These are phyloP conservation scores for Brassica nigra DNA, from an alignment of 345 rosid genomes.

Conservation along the genomic window DNA sequence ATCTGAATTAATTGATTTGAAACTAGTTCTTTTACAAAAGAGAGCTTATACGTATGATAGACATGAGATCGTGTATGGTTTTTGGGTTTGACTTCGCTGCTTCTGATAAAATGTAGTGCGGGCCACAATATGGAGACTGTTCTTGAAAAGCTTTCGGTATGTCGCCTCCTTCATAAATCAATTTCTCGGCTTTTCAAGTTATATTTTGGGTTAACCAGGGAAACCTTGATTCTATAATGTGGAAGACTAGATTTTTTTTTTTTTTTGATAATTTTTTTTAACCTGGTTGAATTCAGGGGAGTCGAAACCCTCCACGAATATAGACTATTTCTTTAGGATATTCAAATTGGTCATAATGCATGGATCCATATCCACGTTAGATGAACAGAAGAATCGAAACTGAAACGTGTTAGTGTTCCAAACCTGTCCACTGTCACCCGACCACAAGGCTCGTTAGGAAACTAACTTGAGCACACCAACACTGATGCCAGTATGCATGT, in stretches of 20 bases:
- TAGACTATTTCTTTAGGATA: no score
- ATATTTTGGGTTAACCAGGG: conserved; percentile 49
- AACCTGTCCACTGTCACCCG: no score
- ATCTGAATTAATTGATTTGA: not conserved
- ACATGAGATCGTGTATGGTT: not conserved
- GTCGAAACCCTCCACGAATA: no score
- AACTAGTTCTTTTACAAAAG: not conserved
- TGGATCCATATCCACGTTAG: no score
- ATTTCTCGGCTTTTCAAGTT: conserved; percentile 8
- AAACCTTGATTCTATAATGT: conserved; percentile 61
- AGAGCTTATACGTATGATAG: not conserved
- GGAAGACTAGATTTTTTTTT: conserved; percentile 47
- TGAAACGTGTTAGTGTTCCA: no score
- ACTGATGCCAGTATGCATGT: not conserved
- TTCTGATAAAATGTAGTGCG: conserved; percentile 59
- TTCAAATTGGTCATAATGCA: no score
- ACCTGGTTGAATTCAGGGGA: no score
- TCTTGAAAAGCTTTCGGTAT: conserved; percentile 71
- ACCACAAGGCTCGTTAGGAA: no score
- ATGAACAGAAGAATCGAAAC: no score
- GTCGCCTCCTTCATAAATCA: conserved; percentile 5
- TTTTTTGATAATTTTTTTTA: no score
- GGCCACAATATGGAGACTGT: conserved; percentile 72
- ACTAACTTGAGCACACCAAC: conserved; percentile 34
- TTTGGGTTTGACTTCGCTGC: conserved; percentile 23